Evolutionary conservation across 306 rosid species (phyloP).

Genomic region (Benincasa hispida): DNA sequence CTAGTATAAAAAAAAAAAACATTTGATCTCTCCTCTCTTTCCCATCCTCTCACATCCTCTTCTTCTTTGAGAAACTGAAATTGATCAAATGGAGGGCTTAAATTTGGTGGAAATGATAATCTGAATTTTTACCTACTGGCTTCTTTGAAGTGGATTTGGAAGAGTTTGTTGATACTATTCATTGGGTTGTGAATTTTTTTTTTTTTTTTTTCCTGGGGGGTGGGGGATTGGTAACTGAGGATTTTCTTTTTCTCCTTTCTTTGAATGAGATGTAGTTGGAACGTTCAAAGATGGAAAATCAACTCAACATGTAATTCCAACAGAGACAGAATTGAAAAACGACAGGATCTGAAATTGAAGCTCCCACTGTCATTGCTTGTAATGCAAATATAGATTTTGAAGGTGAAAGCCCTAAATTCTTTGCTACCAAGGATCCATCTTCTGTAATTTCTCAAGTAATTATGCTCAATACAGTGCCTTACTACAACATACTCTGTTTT

Average conservation of each 20-base stretch:
- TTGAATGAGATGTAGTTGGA: background rate
- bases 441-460: background rate
- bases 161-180: background rate
- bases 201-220: background rate
- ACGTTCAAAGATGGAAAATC: background rate
- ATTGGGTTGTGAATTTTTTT: background rate
- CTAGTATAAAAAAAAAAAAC: too few species aligned
- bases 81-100: too few species aligned
- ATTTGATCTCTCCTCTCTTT: too few species aligned
- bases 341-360: slow-evolving; percentile 1
- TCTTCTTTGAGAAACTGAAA: too few species aligned
- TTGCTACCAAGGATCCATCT: background rate
- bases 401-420: background rate
- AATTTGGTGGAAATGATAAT: too few species aligned
- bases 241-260: background rate
- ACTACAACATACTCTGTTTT: too few species aligned
- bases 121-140: too few species aligned
- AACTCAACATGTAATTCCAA: background rate
- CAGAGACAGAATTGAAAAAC: background rate
- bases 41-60: too few species aligned
- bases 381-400: background rate
- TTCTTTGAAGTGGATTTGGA: too few species aligned
- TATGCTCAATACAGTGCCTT: too few species aligned
- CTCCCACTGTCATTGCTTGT: background rate
- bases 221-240: background rate